Percentiles rank a stretch among this genome's conserved stretches.
phyloP scores from a whole-genome alignment of 257 asterid genomes.

The Misopates orontium region DNA sequence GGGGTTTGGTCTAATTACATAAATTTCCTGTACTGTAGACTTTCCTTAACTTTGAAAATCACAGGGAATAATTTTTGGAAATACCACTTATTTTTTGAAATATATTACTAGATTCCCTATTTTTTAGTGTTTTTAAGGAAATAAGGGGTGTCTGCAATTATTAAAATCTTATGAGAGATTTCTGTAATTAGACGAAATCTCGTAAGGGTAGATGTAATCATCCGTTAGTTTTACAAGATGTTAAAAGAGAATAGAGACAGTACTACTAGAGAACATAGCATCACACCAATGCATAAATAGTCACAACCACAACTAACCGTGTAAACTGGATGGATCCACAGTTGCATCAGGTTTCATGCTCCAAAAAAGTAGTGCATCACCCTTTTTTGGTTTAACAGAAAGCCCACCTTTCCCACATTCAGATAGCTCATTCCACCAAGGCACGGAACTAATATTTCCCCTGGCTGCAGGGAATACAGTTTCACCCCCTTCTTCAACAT shows the following conservation, averaged over 20 bases:
- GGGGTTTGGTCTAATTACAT: not conserved
- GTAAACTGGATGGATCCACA: not conserved
- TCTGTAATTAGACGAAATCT: no score
- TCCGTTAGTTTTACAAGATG: no score
- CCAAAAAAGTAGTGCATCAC: constrained; percentile 61
- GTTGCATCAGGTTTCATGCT: constrained; percentile 20
- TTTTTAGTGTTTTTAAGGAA: no score
- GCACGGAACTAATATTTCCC: constrained; percentile 79
- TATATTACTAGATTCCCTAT: not conserved
- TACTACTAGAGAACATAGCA: constrained; percentile 1
- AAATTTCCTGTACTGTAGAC: no score
- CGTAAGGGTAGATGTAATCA: no score
- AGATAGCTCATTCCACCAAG: constrained; percentile 66
- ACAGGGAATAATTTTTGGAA: no score
- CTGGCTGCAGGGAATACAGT: constrained; percentile 92
- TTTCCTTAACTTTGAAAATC: no score
- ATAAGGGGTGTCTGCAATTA: no score
- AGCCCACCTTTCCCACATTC: constrained; percentile 55
- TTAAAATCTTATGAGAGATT: not conserved
- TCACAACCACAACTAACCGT: constrained; percentile 37
- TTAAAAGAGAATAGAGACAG: no score
- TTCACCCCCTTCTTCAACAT: constrained; percentile 99
- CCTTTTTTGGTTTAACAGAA: constrained; percentile 53
- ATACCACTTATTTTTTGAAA: no score
- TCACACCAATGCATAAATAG: constrained; percentile 8